Conservation (phyloP, 768 basidiomycete genomes). For the Suillus ampliporus region DNA sequence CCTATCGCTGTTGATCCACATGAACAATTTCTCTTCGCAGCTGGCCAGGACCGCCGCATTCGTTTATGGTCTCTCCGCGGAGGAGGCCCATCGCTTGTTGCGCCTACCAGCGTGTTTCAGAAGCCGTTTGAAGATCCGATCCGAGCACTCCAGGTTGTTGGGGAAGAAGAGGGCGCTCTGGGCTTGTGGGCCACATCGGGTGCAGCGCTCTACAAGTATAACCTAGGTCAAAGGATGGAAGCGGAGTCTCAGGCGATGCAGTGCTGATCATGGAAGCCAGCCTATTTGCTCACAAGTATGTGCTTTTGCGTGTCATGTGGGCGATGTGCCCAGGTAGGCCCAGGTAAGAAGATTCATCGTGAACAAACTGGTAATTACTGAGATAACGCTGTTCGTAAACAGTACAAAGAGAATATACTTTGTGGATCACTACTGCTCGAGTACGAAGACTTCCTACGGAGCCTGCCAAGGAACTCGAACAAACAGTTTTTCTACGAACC, state of each 20-base stretch:
- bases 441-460: neutral
- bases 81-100: constrained; percentile 43
- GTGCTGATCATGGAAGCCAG: neutral
- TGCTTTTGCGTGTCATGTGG: neutral
- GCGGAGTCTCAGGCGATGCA: neutral
- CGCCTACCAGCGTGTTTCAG: constrained; percentile 31
- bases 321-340: neutral
- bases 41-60: constrained; percentile 67
- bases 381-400: neutral
- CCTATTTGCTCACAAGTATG: neutral
- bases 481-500: neutral
- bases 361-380: neutral
- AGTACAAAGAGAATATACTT: neutral
- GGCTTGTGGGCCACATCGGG: constrained; percentile 61
- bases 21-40: constrained; percentile 67
- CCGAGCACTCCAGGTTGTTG: constrained; percentile 54
- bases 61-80: constrained; percentile 72
- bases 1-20: constrained; percentile 63
- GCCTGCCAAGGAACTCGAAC: neutral
- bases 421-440: neutral
- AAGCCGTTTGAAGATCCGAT: constrained; percentile 44
- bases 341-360: neutral
- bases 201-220: constrained; percentile 51
- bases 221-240: constrained; percentile 48
- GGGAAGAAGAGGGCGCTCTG: constrained; percentile 41